A percentile compares a stretch with the other conserved stretches of the same genome.
phyloP scores from a whole-genome alignment of 495 filamentous ascomycete genomes.

The Aspergillus cavernicola region DNA sequence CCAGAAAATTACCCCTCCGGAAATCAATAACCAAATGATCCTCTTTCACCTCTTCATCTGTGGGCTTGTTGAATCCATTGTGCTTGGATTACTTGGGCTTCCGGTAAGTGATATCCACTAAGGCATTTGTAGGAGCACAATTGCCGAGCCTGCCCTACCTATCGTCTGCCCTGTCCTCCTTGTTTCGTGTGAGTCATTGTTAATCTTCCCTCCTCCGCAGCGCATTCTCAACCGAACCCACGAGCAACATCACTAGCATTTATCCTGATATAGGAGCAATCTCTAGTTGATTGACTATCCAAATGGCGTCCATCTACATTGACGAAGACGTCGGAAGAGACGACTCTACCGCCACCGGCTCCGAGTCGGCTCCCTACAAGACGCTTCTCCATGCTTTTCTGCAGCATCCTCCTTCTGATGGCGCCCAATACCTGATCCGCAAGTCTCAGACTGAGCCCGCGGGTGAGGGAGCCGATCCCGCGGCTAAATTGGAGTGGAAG shows the following conservation, averaged over 20 bases:
- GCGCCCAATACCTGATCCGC: slow-evolving; percentile 61
- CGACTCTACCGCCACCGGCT: slow-evolving; percentile 61
- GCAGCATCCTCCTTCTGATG: slow-evolving; percentile 59
- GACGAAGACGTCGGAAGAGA: slow-evolving; percentile 77
- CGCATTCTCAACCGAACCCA: background rate
- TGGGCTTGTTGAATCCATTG: background rate
- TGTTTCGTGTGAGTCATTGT: slow-evolving; percentile 10
- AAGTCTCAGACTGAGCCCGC: slow-evolving; percentile 63
- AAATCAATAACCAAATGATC: slow-evolving; percentile 20
- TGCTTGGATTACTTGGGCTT: background rate
- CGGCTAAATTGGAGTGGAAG: slow-evolving; percentile 64
- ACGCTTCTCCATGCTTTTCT: slow-evolving; percentile 72
- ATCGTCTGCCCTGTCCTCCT: background rate
- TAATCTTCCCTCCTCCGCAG: background rate
- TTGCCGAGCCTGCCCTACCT: background rate
- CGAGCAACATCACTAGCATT: background rate
- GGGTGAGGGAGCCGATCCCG: slow-evolving; percentile 50
- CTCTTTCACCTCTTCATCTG: slow-evolving; percentile 7
- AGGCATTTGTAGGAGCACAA: background rate
- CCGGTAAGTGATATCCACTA: background rate
- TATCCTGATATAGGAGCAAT: too few species aligned
- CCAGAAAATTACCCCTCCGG: slow-evolving; percentile 35
- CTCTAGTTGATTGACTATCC: slow-evolving; percentile 7
- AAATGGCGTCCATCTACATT: slow-evolving; percentile 62
- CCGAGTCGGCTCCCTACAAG: slow-evolving; percentile 74